phyloP scores from a whole-genome alignment of 805 yeast genomes.

The Yarrowia sp. region DNA sequence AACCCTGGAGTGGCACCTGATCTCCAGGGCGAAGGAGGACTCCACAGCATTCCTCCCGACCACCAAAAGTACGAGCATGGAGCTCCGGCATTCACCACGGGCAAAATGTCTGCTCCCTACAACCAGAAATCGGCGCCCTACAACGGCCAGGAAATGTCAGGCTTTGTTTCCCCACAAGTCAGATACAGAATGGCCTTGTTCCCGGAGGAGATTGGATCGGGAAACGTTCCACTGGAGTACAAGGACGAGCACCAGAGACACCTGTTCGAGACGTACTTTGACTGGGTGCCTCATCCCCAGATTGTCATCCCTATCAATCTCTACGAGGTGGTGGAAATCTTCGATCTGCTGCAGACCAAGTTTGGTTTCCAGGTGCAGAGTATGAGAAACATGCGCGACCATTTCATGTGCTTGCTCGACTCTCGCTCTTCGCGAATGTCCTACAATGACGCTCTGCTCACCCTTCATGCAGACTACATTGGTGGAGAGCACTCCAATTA shows the following conservation, averaged over 20 bases:
- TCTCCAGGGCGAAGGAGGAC: slow-evolving; percentile 2
- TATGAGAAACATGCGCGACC: slow-evolving; percentile 70
- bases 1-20: slow-evolving; percentile 36
- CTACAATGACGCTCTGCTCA: slow-evolving; percentile 60
- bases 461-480: slow-evolving; percentile 76
- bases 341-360: slow-evolving; percentile 58
- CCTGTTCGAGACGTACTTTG: slow-evolving; percentile 16
- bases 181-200: slow-evolving; percentile 33
- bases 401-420: slow-evolving; percentile 65
- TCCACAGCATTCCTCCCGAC: slow-evolving; percentile 16
- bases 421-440: slow-evolving; percentile 73
- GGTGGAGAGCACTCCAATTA: slow-evolving; percentile 75
- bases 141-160: slow-evolving; percentile 30
- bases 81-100: neutral
- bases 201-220: slow-evolving; percentile 24
- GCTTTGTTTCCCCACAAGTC: slow-evolving; percentile 28
- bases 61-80: slow-evolving; percentile 33
- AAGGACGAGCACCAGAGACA: slow-evolving; percentile 7
- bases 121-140: slow-evolving; percentile 30
- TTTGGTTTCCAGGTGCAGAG: slow-evolving; percentile 77
- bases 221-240: slow-evolving; percentile 13
- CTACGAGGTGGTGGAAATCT: slow-evolving; percentile 63
- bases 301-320: slow-evolving; percentile 43
- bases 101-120: slow-evolving; percentile 31
- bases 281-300: slow-evolving; percentile 30